Evolutionary conservation across 2,329 filamentous ascomycete genomes (phyloP).

Genomic region (Alternaria triticimaculans): DNA sequence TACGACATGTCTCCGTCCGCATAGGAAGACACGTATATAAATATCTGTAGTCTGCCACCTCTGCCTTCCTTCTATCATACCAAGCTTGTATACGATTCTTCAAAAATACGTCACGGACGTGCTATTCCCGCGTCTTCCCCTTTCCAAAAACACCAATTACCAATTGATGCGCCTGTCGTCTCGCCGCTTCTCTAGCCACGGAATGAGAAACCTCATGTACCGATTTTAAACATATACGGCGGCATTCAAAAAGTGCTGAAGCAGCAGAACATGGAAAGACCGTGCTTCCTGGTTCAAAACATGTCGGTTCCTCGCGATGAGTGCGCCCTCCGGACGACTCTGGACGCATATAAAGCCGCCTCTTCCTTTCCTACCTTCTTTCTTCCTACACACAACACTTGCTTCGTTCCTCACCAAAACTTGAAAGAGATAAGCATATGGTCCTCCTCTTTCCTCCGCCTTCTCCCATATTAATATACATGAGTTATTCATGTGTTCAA

Average conservation of each 20-base stretch:
- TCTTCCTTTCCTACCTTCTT: not conserved
- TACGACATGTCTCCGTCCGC: not conserved
- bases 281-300: not conserved
- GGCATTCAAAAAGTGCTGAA: not conserved
- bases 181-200: not conserved
- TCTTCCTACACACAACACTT: not conserved
- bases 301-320: not conserved
- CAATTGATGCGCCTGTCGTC: not conserved
- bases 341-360: not conserved
- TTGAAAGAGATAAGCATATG: no score
- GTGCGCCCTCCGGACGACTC: not conserved
- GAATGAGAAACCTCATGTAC: not conserved
- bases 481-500: not conserved
- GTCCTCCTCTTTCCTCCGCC: no score
- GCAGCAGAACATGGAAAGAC: not conserved
- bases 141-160: fast-evolving
- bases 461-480: no score
- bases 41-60: not conserved
- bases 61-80: not conserved
- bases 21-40: not conserved
- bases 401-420: not conserved
- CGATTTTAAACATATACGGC: not conserved
- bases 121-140: no score
- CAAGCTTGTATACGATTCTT: not conserved
- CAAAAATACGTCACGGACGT: no score